Conservation (phyloP, 371 early-diverging fungal species). For the Mortierella sp. region DNA sequence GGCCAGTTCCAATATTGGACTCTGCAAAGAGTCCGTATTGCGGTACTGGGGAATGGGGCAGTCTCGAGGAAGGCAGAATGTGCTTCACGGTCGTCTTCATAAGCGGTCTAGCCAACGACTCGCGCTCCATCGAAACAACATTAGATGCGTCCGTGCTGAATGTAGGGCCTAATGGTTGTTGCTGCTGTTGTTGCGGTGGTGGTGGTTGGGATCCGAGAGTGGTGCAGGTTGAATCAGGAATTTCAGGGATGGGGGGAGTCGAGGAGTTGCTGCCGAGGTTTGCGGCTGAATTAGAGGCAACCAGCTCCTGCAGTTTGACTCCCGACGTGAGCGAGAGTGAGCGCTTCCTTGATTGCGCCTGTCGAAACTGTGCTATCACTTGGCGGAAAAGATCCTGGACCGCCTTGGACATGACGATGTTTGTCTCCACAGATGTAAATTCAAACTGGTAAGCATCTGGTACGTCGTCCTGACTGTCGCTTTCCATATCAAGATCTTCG, state of each 20-base stretch:
- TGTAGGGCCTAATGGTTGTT: slow-evolving; percentile 2
- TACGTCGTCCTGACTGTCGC: slow-evolving; percentile 42
- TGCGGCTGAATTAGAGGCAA: slow-evolving; percentile 23
- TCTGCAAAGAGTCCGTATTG: slow-evolving; percentile 80
- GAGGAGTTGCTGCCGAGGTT: slow-evolving; percentile 7
- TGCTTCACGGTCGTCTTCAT: slow-evolving; percentile 54
- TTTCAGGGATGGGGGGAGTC: slow-evolving; percentile 8
- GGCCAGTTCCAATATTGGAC: slow-evolving; percentile 62
- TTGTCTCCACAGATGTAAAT: slow-evolving; percentile 45
- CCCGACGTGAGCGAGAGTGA: slow-evolving; percentile 55
- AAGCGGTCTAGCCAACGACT: slow-evolving; percentile 53
- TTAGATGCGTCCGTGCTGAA: slow-evolving; percentile 23
- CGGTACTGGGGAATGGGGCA: slow-evolving; percentile 42
- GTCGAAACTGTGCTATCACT: slow-evolving; percentile 46
- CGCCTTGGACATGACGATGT: slow-evolving; percentile 54
- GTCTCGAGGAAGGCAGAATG: slow-evolving; percentile 27
- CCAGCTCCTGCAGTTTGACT: slow-evolving; percentile 44
- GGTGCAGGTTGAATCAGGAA: slow-evolving; percentile 6
- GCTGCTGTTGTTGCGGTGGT: no score
- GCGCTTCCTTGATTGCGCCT: slow-evolving; percentile 56
- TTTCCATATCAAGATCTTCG: slow-evolving; percentile 52
- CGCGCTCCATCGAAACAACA: slow-evolving; percentile 56
- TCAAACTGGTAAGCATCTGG: slow-evolving; percentile 45
- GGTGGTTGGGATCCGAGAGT: slow-evolving; percentile 12
- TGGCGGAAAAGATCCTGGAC: slow-evolving; percentile 57